These are phyloP conservation scores for Claviceps digitariae DNA, from an alignment of 2,329 filamentous ascomycete species.

Conservation along the genomic window DNA sequence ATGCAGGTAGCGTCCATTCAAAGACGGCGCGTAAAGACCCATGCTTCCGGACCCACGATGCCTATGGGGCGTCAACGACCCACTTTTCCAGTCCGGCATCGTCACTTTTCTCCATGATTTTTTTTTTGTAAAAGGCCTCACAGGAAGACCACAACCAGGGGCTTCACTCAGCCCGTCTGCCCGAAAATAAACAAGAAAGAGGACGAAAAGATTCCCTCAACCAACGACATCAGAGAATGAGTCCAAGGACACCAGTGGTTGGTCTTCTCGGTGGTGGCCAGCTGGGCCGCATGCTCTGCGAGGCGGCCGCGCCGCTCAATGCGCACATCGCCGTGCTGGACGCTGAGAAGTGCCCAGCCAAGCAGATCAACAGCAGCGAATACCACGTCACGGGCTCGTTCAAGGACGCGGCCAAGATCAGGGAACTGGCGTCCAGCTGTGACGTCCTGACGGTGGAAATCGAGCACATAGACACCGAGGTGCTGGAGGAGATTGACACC, in stretches of 20 bases:
- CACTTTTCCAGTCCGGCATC: too few species aligned
- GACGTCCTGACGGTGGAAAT: slow-evolving; percentile 89
- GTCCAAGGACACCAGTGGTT: slow-evolving; percentile 25
- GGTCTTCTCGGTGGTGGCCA: slow-evolving; percentile 51
- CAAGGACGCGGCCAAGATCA: slow-evolving; percentile 67
- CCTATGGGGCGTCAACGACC: too few species aligned
- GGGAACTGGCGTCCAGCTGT: slow-evolving; percentile 59
- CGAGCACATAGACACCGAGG: slow-evolving; percentile 84
- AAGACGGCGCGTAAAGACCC: too few species aligned
- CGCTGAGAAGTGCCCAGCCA: slow-evolving; percentile 61
- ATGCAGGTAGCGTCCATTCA: too few species aligned
- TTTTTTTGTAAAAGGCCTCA: too few species aligned
- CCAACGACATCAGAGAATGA: slow-evolving; percentile 4
- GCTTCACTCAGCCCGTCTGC: too few species aligned
- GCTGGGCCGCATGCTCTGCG: slow-evolving; percentile 85
- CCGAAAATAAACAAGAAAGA: too few species aligned
- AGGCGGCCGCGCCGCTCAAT: slow-evolving; percentile 64
- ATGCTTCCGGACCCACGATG: too few species aligned
- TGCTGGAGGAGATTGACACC: slow-evolving; percentile 68
- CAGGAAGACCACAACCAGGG: too few species aligned
- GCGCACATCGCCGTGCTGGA: slow-evolving; percentile 72
- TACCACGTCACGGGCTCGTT: slow-evolving; percentile 77
- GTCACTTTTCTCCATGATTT: too few species aligned
- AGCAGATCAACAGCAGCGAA: slow-evolving; percentile 66
- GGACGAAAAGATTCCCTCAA: too few species aligned